Evolutionary conservation across 1,284 basidiomycete genomes (phyloP).

Genomic region (Irpex sp.): DNA sequence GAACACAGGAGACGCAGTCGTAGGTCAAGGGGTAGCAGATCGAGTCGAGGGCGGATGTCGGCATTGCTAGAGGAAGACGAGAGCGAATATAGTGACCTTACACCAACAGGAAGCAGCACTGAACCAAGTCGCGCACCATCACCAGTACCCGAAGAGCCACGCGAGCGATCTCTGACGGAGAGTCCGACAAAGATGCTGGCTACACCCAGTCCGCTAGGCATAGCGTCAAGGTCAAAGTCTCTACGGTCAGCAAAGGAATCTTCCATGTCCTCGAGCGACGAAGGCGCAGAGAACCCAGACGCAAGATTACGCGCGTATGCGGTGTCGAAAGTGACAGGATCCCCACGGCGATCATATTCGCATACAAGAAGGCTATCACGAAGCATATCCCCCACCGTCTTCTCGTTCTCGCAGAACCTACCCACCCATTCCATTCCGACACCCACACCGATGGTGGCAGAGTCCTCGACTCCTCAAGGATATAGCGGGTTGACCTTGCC

Average conservation of each 20-base stretch:
- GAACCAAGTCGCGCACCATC: constrained; percentile 26
- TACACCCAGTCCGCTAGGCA: constrained; percentile 6
- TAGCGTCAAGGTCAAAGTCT: constrained; percentile 11
- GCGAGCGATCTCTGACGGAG: constrained; percentile 1
- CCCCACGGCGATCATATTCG: constrained; percentile 14
- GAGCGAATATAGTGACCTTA: constrained; percentile 23
- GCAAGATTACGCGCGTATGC: constrained; percentile 28
- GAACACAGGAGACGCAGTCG: constrained; percentile 14
- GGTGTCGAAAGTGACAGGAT: constrained; percentile 9
- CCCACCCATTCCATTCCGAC: constrained; percentile 31
- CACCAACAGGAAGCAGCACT: constrained; percentile 20
- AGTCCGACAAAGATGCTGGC: constrained; percentile 8
- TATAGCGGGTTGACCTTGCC: constrained; percentile 74
- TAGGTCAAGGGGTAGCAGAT: constrained; percentile 13
- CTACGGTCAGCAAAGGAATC: constrained; percentile 9
- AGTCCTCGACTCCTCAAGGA: constrained; percentile 28
- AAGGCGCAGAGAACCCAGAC: constrained; percentile 19
- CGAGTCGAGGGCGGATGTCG: constrained; percentile 33
- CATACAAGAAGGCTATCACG: constrained; percentile 17
- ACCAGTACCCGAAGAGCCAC: constrained; percentile 21
- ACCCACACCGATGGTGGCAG: constrained; percentile 19
- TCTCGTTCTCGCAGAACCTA: constrained; percentile 17
- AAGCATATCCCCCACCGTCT: constrained; percentile 14
- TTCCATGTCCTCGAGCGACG: constrained; percentile 9
- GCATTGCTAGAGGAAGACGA: constrained; percentile 44